Percentiles rank a stretch among this genome's conserved stretches.
Conservation (phyloP, 352 stramenopile species). For the Pythium dissotocum region DNA sequence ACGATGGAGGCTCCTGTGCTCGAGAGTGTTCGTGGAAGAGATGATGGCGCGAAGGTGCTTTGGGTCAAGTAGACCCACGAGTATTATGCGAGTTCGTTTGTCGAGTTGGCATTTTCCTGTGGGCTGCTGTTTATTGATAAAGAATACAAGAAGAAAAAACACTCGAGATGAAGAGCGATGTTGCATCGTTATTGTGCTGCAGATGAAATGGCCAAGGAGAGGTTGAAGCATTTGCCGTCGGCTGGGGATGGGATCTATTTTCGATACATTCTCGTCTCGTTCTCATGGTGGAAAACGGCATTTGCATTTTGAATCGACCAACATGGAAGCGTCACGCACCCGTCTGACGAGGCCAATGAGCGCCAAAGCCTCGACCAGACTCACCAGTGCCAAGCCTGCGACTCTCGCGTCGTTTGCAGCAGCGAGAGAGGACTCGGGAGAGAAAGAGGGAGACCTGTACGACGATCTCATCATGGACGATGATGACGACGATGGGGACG, state of each 20-base stretch:
- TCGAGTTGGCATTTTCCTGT: not conserved
- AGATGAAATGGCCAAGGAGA: not conserved
- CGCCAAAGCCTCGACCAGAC: slow-evolving; percentile 35
- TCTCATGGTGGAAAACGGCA: not conserved
- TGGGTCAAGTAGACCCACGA: not conserved
- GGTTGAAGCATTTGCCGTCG: not conserved
- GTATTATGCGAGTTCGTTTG: not conserved
- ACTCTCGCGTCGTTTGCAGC: slow-evolving; percentile 1
- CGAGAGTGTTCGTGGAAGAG: not conserved
- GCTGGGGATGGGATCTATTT: not conserved
- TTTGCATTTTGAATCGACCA: not conserved
- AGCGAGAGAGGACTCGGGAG: slow-evolving; percentile 21
- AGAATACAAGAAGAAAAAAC: slow-evolving; percentile 20
- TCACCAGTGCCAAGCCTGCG: slow-evolving; percentile 2
- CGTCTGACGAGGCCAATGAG: slow-evolving; percentile 43
- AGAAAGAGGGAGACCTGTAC: slow-evolving; percentile 17
- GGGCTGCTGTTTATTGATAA: slow-evolving; percentile 23
- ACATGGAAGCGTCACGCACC: not conserved
- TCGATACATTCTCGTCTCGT: not conserved
- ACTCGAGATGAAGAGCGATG: not conserved
- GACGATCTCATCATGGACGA: slow-evolving; percentile 42
- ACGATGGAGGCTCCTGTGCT: not conserved
- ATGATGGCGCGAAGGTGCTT: not conserved
- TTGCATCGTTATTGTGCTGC: not conserved
- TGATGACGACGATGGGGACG: slow-evolving; percentile 37